Evolutionary conservation across 768 basidiomycete species (phyloP), one percentile per base, ranked within the genome.

Genomic region (Cystofilobasidium ferigula): DNA sequence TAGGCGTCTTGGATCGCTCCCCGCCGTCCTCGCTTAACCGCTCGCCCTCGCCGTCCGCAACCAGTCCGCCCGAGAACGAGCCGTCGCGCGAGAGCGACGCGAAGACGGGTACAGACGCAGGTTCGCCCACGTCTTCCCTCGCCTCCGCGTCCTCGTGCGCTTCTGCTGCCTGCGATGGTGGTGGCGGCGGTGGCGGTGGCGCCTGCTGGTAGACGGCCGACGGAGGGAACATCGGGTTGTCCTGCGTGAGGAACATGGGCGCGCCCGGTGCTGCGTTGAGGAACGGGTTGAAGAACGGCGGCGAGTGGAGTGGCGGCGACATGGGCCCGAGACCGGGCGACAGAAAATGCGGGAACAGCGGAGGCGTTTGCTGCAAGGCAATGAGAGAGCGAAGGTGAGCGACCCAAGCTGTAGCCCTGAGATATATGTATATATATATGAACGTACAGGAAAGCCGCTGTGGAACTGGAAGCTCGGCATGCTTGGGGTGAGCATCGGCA

Each of bases 401-500:
- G 30, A 73, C 47, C 14, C 54, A 20, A 57, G 57, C 38, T 63
- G 20, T 4, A 22, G 40, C 51, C 64, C 62, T 42, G 68, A 62
- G 2, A 72, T 73, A 48, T 70, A 73, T 22, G 72, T 69, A 45
- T 86, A 79, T 26, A 35, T 24, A 51, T 36, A 18, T 36, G 28
- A 36, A 42, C 35, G 51, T 20, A 51, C 14, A 22, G 40, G 51
- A 38, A 63, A 63, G 16, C 34, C 28, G 12, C 12, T 40, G 45
- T 54, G 42, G 76, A 95, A 93, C 16, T 84, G 85, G 77, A 95
- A 98, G 7, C 89, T 85, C 0, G 94, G 94, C 93, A 98, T 97
- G 68, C 87, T 88, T 0, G 93, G 92, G n/a, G 93, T 95, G 72
- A 95, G 90, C 1, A 89, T 87, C 18, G 88, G 88, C n/a, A 91